phyloP scores from a whole-genome alignment of 768 basidiomycete genomes.

The Naganishia antarctica region DNA sequence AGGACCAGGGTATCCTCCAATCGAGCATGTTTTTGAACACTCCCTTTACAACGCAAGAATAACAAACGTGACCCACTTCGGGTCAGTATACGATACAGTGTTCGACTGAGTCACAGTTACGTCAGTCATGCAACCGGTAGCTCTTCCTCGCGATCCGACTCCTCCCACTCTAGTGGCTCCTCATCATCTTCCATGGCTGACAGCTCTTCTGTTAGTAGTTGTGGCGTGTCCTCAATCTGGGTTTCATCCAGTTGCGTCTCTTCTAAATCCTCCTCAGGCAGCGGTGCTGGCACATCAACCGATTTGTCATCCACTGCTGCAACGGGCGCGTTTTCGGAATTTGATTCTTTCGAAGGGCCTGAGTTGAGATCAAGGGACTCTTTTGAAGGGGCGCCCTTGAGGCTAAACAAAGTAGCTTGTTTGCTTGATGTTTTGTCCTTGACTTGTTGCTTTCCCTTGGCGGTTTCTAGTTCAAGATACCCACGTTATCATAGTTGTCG shows the following conservation, averaged over 20 bases:
- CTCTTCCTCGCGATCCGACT: slow-evolving; percentile 19
- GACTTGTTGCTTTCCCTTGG: slow-evolving; percentile 7
- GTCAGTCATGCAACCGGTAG: too few species aligned
- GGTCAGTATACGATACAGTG: too few species aligned
- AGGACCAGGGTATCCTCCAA: too few species aligned
- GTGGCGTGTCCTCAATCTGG: slow-evolving; percentile 14
- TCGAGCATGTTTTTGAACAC: too few species aligned
- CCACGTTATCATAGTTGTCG: background rate
- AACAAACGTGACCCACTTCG: too few species aligned
- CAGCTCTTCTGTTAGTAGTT: slow-evolving; percentile 4
- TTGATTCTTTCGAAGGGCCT: background rate
- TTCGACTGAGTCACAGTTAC: too few species aligned
- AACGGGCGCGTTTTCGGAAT: background rate
- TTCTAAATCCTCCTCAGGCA: slow-evolving; percentile 18
- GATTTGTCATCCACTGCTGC: background rate
- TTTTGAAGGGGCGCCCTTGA: slow-evolving; percentile 20
- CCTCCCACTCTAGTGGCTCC: slow-evolving; percentile 26
- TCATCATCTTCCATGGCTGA: slow-evolving; percentile 18
- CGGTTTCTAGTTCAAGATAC: background rate
- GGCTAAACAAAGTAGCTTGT: slow-evolving; percentile 11
- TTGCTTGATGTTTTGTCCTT: slow-evolving; percentile 6
- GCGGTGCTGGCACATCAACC: background rate
- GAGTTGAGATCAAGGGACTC: background rate
- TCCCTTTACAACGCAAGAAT: too few species aligned
- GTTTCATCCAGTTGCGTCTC: slow-evolving; percentile 21